These are phyloP conservation scores for Clausena lansium DNA, from an alignment of 345 rosid genomes.

Conservation along the genomic window DNA sequence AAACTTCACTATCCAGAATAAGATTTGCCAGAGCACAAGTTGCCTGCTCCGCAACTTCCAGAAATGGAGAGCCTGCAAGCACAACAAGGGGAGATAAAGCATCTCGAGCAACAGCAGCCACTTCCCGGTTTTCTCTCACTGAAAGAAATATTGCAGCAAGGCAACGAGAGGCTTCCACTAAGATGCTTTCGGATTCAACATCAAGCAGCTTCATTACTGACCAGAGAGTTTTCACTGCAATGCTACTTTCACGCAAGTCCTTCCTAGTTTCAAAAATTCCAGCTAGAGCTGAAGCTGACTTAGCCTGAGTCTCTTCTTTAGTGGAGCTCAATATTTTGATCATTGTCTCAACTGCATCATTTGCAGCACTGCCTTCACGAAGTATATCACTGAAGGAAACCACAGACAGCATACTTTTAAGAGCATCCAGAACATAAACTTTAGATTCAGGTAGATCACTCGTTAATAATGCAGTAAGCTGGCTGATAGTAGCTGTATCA, in stretches of 20 bases:
- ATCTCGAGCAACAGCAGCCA: conserved; percentile 83
- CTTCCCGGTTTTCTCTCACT: conserved; percentile 86
- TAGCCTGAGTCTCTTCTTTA: conserved; percentile 94
- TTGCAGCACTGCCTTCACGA: conserved; percentile 97
- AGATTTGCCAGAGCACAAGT: conserved; percentile 94
- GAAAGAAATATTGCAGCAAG: conserved; percentile 92
- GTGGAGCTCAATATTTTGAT: conserved; percentile 79
- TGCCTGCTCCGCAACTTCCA: conserved; percentile 95
- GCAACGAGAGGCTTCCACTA: conserved; percentile 72
- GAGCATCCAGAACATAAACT: conserved; percentile 88
- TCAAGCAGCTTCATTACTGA: conserved; percentile 73
- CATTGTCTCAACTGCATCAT: conserved; percentile 98
- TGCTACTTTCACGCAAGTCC: conserved; percentile 89
- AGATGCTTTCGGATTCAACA: conserved; percentile 75
- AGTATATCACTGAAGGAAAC: conserved; percentile 73
- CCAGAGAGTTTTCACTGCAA: conserved; percentile 75
- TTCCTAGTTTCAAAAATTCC: conserved; percentile 77
- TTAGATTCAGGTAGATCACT: conserved; percentile 98
- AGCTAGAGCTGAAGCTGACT: conserved; percentile 92
- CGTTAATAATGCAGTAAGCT: conserved; percentile 91
- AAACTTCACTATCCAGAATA: conserved; percentile 77
- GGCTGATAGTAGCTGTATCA: conserved; percentile 95
- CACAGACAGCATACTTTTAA: conserved; percentile 92
- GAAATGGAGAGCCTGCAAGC: conserved; percentile 70
- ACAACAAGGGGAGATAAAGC: conserved; percentile 62